Evolutionary conservation across 1,139 yeast species (phyloP), one percentile per base, ranked within the genome.

Genomic region (Candida pseudoviswanathii): DNA sequence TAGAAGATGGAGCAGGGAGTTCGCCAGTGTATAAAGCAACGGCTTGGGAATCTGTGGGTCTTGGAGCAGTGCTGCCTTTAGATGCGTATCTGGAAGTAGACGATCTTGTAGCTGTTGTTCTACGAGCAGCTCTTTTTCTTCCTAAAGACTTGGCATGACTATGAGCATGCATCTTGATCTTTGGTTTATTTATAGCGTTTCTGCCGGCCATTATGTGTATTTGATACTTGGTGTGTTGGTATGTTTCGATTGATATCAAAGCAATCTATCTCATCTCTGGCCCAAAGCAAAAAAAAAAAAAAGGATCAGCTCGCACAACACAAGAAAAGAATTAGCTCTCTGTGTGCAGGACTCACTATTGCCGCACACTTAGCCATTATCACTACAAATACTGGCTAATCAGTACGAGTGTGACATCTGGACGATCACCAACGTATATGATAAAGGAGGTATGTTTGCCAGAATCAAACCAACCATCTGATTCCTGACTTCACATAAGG

Each of bases 111-210:
- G 79, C 73, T 47, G 71, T 75, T 24, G 71, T 68, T 46, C 77
- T 76, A 62, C 86, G 78, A 26, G 76, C 71, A 2, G 83, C 77
- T 65, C 89, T 77, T 64, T 78, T 85, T 60, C 77, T 79, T 21
- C 84, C 81, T 32, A 82, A 69, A n/a, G 76, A 61, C 39, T 74
- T 69, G 22, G 82, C 77, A 65, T 82, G 87, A 45, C 78, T 78
- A 51, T 78, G 78, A 50, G 84, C 75, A 55, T 71, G 73, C 41
- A 82, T 72, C 57, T 81, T 81, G 58, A 81, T 81, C 68, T 86
- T 87, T 48, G 95, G 96, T 67, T 85, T 88, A 68, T 89, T 89
- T 58, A 89, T 77, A 47, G 90, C 80, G 75, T 88, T 87, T 70
- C 81, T 85, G 26, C 91, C 84, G 40, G 95, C 92, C 96, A 88